phyloP scores from a whole-genome alignment of 257 asterid species.

The Gynochthodes officinalis region DNA sequence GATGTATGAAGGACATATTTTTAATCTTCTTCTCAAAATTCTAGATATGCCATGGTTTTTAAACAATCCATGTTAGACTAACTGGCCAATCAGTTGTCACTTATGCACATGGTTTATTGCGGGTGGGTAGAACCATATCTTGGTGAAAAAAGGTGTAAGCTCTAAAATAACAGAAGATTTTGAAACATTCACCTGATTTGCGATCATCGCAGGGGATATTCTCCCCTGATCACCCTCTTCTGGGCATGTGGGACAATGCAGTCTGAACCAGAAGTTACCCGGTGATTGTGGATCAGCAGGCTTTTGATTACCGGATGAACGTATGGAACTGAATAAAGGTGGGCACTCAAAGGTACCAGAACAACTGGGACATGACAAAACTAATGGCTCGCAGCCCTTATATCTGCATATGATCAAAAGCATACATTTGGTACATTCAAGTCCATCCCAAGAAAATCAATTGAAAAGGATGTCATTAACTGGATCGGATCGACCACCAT shows the following conservation, averaged over 20 bases:
- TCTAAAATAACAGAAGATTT: background rate
- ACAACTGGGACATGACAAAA: conserved; percentile 87
- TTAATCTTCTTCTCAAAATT: too few species aligned
- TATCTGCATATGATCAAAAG: conserved; percentile 50
- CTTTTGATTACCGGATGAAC: conserved; percentile 47
- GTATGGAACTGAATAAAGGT: conserved; percentile 60
- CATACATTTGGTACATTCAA: background rate
- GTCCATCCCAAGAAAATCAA: background rate
- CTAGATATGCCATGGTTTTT: too few species aligned
- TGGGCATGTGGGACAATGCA: conserved; percentile 84
- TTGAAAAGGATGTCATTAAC: background rate
- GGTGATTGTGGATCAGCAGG: conserved; percentile 37
- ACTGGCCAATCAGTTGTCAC: too few species aligned
- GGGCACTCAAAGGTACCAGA: conserved; percentile 59
- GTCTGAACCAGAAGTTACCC: conserved; percentile 62
- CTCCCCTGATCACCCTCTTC: conserved; percentile 62
- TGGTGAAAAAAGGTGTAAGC: too few species aligned
- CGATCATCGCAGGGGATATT: conserved; percentile 61
- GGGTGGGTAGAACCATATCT: too few species aligned
- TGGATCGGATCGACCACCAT: background rate
- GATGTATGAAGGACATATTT: too few species aligned
- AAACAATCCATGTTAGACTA: too few species aligned
- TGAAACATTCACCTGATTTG: conserved; percentile 67
- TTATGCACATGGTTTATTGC: too few species aligned
- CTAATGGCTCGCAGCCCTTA: conserved; percentile 76